Evolutionary conservation across 306 rosid species (phyloP).

Genomic region (Corylus americana): DNA sequence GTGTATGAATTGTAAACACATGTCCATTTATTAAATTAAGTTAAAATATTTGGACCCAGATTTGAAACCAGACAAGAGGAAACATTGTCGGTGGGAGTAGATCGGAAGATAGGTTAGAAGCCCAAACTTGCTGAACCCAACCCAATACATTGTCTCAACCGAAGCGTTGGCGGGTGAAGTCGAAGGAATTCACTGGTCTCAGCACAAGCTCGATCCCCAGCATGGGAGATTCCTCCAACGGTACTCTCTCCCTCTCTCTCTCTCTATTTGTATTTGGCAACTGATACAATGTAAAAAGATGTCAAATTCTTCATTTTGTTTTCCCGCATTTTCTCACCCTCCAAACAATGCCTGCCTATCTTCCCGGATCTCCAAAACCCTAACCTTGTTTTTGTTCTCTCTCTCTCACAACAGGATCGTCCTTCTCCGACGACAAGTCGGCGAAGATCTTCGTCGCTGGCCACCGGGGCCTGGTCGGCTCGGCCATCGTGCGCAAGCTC

Average conservation of each 20-base stretch:
- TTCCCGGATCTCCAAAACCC: conserved; percentile 16
- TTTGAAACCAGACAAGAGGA: too few species aligned
- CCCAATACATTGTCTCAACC: not conserved
- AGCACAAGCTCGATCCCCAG: conserved; percentile 12
- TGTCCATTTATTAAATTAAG: too few species aligned
- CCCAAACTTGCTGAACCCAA: too few species aligned
- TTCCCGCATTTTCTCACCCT: conserved; percentile 14
- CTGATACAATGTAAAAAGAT: conserved; percentile 1
- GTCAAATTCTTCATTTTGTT: not conserved
- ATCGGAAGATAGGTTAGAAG: too few species aligned
- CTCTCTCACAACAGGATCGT: conserved; percentile 34
- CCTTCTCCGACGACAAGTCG: conserved; percentile 63
- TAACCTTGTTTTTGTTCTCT: not conserved
- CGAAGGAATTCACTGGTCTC: not conserved
- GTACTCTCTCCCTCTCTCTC: conserved; percentile 40
- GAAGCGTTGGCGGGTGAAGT: conserved; percentile 4
- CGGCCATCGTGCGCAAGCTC: conserved; percentile 86
- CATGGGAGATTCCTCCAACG: conserved; percentile 64
- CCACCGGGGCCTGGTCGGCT: conserved; percentile 92
- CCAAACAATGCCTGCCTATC: not conserved
- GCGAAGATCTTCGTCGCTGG: conserved; percentile 94
- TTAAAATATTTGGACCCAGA: too few species aligned
- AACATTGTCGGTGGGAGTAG: too few species aligned
- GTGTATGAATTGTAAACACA: too few species aligned
- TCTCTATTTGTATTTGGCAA: conserved; percentile 8